Percentiles rank a stretch among this genome's conserved stretches.
Evolutionary conservation across 441 rosid species (phyloP).

Genomic region (Hura crepitans): DNA sequence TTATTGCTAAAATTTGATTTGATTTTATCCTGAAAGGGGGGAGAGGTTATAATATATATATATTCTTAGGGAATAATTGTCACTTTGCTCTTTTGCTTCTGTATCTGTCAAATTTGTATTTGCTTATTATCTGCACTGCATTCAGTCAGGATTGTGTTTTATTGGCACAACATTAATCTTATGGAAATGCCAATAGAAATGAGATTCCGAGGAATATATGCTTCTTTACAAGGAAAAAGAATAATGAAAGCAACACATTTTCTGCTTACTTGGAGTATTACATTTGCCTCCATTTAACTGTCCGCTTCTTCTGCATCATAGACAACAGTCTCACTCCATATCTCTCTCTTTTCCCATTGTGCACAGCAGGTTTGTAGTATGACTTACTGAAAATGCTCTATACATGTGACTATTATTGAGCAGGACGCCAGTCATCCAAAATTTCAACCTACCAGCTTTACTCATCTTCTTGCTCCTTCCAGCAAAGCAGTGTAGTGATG

Average conservation of each 20-base stretch:
- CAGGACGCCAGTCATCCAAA: background rate
- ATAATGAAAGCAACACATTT: background rate
- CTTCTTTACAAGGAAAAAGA: constrained; percentile 6
- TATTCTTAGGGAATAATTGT: background rate
- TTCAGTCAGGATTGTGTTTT: background rate
- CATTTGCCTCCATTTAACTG: constrained; percentile 4
- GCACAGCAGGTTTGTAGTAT: background rate
- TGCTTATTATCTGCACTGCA: background rate
- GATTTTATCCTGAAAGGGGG: background rate
- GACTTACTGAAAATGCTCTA: background rate
- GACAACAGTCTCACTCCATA: background rate
- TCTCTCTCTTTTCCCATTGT: background rate
- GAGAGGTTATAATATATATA: background rate
- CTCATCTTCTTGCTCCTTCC: constrained; percentile 50
- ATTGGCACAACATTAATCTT: background rate
- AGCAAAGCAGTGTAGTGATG: constrained; percentile 53
- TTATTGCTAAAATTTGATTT: background rate
- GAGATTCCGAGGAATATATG: constrained; percentile 6
- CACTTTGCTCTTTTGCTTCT: background rate
- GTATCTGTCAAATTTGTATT: background rate
- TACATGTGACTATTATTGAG: background rate
- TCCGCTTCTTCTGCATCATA: background rate
- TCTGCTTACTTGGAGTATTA: constrained; percentile 1
- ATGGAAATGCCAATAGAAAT: background rate
- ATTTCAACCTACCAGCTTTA: constrained; percentile 9